Percentiles rank a stretch among this genome's conserved stretches.
These are phyloP conservation scores for Alternaria ventricosa DNA, from an alignment of 2,329 filamentous ascomycete genomes.

Conservation along the genomic window DNA sequence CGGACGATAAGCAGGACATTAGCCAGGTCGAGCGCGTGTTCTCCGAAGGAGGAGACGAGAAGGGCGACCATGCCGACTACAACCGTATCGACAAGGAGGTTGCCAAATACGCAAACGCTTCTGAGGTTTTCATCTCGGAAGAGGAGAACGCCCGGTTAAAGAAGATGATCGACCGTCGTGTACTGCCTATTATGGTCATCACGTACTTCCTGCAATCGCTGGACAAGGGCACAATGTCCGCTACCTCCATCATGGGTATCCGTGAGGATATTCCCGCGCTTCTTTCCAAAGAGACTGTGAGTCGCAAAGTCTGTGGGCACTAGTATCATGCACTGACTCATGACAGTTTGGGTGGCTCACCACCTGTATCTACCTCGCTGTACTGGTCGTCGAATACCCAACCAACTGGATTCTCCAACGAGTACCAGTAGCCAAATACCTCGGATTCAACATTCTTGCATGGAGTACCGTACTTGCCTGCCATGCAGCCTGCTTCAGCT, in stretches of 20 bases:
- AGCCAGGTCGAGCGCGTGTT: conserved; percentile 58
- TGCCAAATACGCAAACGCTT: conserved; percentile 69
- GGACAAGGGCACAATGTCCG: conserved; percentile 71
- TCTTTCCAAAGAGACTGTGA: conserved; percentile 34
- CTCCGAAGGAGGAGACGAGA: conserved; percentile 52
- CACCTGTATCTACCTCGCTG: conserved; percentile 76
- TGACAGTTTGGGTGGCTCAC: conserved; percentile 72
- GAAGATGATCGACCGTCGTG: conserved; percentile 69
- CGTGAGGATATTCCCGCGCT: conserved; percentile 48
- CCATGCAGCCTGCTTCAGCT: conserved; percentile 67
- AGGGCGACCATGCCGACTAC: conserved; percentile 63
- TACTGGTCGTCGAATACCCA: conserved; percentile 74
- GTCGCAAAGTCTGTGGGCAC: conserved; percentile 7
- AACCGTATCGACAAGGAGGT: conserved; percentile 72
- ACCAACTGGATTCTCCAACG: conserved; percentile 70
- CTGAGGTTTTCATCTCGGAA: conserved; percentile 61
- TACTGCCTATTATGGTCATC: conserved; percentile 73
- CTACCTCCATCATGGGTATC: conserved; percentile 68
- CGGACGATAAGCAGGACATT: conserved; percentile 40
- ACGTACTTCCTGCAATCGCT: conserved; percentile 75
- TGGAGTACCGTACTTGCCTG: conserved; percentile 69
- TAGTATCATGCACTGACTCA: conserved; percentile 8
- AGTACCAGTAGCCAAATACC: conserved; percentile 71
- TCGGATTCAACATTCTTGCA: conserved; percentile 67
- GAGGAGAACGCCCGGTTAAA: conserved; percentile 68